Conservation (phyloP, 2,329 filamentous ascomycete species). For the Ceratocystis lukuohia region DNA sequence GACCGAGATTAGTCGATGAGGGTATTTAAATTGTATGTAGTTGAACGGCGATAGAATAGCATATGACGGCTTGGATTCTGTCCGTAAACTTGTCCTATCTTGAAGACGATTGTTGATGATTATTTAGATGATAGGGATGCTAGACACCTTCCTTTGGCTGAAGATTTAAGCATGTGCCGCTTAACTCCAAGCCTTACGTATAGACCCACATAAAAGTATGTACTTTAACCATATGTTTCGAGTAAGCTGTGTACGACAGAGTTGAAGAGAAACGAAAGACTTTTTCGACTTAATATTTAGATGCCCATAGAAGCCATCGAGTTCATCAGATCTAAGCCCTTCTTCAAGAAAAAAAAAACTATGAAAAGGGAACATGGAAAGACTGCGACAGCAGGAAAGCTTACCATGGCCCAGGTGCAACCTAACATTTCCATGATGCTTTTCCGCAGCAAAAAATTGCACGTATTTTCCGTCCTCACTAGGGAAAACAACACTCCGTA, state of each 20-base stretch:
- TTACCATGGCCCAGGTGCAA: neutral
- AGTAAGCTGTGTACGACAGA: neutral
- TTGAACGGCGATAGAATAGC: neutral
- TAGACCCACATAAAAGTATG: neutral
- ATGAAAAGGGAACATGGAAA: neutral
- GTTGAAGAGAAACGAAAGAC: too few species aligned
- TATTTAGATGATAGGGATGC: neutral
- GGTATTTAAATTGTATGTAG: neutral
- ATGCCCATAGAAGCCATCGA: too few species aligned
- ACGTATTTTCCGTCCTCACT: neutral
- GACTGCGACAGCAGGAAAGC: neutral
- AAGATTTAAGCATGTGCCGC: neutral
- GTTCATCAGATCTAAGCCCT: too few species aligned
- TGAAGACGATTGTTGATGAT: neutral
- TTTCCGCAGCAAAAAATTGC: neutral
- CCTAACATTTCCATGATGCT: neutral
- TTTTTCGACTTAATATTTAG: too few species aligned
- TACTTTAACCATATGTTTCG: neutral
- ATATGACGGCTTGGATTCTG: neutral
- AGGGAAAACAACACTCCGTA: slow-evolving; percentile 4
- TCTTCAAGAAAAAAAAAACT: neutral
- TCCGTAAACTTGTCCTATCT: neutral
- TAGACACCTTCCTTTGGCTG: neutral
- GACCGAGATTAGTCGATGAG: neutral
- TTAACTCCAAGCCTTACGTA: neutral